phyloP scores from a whole-genome alignment of 73 alveolate species.

The Effrenium voratum region DNA sequence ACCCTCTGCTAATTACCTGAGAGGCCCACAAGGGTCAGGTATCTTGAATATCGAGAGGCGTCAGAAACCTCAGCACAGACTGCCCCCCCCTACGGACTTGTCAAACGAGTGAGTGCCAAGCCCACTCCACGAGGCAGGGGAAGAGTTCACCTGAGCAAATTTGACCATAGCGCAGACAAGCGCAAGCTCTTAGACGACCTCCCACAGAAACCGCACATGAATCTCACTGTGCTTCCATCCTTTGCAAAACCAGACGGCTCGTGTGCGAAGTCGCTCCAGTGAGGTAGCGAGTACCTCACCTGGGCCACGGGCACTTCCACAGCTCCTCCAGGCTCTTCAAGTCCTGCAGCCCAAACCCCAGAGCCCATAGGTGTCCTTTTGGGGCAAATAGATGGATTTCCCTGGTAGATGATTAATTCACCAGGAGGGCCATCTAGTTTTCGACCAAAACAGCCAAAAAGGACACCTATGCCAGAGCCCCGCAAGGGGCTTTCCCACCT shows the following conservation, averaged over 20 bases:
- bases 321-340: slow-evolving; percentile 69
- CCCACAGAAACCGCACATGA: not conserved
- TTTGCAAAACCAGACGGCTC: not conserved
- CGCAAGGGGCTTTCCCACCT: not conserved
- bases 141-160: slow-evolving; percentile 40
- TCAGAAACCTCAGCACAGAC: slow-evolving; percentile 15
- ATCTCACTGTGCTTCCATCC: not conserved
- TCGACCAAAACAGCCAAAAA: no score
- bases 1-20: no score
- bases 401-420: no score
- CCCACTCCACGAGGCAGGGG: slow-evolving; percentile 91
- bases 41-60: slow-evolving; percentile 69
- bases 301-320: slow-evolving; percentile 44
- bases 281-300: no score
- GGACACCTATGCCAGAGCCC: no score
- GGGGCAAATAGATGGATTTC: no score
- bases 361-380: no score
- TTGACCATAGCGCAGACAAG: no score
- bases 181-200: not conserved
- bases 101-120: not conserved
- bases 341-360: no score
- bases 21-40: slow-evolving; percentile 21
- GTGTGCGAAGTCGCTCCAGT: not conserved
- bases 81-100: not conserved
- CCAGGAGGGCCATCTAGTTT: no score